Evolutionary conservation across 495 filamentous ascomycete genomes (phyloP).

Genomic region (Hyphodiscus hymeniophilus): DNA sequence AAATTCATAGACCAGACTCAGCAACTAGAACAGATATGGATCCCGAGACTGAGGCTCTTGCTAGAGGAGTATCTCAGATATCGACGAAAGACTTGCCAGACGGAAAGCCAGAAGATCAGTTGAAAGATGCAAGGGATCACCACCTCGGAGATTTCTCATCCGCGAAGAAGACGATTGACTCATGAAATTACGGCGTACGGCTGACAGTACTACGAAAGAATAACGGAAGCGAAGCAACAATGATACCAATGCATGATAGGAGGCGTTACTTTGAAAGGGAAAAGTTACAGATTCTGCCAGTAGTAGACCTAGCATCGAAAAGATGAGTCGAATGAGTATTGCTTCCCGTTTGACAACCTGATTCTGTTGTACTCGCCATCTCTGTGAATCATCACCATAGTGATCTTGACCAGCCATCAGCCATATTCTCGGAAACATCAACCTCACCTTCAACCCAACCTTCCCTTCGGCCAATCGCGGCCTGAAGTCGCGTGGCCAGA

Average conservation of each 20-base stretch:
- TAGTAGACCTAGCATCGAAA: too few species aligned
- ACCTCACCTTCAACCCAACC: too few species aligned
- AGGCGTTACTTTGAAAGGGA: too few species aligned
- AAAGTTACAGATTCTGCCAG: too few species aligned
- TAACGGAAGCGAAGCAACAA: not conserved
- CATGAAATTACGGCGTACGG: not conserved
- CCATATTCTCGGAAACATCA: too few species aligned
- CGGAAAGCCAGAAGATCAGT: slow-evolving; percentile 9
- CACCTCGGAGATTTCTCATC: slow-evolving; percentile 8
- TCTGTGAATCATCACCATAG: too few species aligned
- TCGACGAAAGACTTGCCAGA: slow-evolving; percentile 6
- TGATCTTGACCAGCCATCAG: too few species aligned
- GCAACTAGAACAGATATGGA: not conserved
- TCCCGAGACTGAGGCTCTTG: not conserved
- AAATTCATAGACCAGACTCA: not conserved
- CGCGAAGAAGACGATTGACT: slow-evolving; percentile 8
- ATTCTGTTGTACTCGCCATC: too few species aligned
- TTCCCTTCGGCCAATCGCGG: too few species aligned
- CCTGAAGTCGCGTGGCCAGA: too few species aligned
- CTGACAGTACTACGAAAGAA: not conserved
- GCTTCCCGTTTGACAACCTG: too few species aligned
- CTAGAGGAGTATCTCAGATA: not conserved
- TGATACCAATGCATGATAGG: slow-evolving; percentile 1
- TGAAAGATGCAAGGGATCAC: slow-evolving; percentile 9
- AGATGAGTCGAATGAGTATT: not conserved